phyloP scores from a whole-genome alignment of 305 asterid species.

The Petunia hybrid region DNA sequence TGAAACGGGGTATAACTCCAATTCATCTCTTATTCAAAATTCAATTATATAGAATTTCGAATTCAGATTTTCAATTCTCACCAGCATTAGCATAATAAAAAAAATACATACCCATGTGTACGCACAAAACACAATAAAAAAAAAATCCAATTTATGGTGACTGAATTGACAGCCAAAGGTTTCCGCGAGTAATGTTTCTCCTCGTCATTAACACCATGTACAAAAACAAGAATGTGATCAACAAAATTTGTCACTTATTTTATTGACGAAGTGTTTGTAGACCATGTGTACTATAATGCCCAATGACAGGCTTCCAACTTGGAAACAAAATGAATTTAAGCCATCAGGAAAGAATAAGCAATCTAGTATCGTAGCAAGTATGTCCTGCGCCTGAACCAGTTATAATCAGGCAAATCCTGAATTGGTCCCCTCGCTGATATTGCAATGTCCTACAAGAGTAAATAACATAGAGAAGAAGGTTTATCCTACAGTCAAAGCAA shows the following conservation, averaged over 20 bases:
- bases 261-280: slow-evolving; percentile 23
- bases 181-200: slow-evolving; percentile 13
- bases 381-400: slow-evolving; percentile 99
- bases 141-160: slow-evolving; percentile 17
- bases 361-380: slow-evolving; percentile 90
- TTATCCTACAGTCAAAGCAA: neutral
- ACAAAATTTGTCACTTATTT: slow-evolving; percentile 19
- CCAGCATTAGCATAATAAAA: too few species aligned
- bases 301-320: slow-evolving; percentile 9
- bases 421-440: slow-evolving; percentile 85
- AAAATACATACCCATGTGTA: too few species aligned
- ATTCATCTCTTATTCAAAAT: too few species aligned
- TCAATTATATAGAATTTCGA: too few species aligned
- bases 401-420: slow-evolving; percentile 90
- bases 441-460: slow-evolving; percentile 73
- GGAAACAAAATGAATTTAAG: slow-evolving; percentile 18
- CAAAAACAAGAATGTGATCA: slow-evolving; percentile 18
- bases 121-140: too few species aligned
- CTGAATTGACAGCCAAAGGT: slow-evolving; percentile 6
- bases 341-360: slow-evolving; percentile 1
- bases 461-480: neutral
- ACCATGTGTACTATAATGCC: slow-evolving; percentile 17
- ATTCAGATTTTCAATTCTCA: too few species aligned
- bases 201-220: slow-evolving; percentile 25
- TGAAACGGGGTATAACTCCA: too few species aligned